A percentile compares a stretch with the other conserved stretches of the same genome.
phyloP scores from a whole-genome alignment of 2,329 filamentous ascomycete genomes.

The Fusarium nurragi region DNA sequence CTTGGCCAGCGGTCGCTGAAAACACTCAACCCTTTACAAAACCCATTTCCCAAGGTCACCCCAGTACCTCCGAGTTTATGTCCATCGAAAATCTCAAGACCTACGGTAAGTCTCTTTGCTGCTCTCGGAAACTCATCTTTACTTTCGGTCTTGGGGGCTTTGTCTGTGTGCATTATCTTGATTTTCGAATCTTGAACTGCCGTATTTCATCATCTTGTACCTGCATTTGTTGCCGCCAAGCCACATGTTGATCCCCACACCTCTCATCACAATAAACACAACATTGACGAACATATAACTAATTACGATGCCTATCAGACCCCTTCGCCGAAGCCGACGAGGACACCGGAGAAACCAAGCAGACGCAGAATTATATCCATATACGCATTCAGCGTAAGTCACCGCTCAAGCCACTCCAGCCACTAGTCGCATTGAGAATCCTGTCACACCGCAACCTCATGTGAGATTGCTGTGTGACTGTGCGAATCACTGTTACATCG shows the following conservation, averaged over 20 bases:
- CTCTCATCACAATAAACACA: not conserved
- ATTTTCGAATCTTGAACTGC: not conserved
- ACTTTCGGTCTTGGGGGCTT: not conserved
- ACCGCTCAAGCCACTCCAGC: slow-evolving; percentile 3
- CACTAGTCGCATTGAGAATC: slow-evolving; percentile 4
- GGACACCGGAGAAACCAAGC: slow-evolving; percentile 94
- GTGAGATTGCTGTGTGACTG: slow-evolving; percentile 12
- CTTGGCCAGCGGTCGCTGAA: slow-evolving; percentile 62
- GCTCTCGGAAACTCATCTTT: too few relatives aligned
- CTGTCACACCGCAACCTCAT: slow-evolving; percentile 24
- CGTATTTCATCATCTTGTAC: slow-evolving; percentile 30
- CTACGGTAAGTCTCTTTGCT: slow-evolving; percentile 73
- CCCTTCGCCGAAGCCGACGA: slow-evolving; percentile 99
- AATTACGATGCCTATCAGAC: slow-evolving; percentile 65
- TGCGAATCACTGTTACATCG: not conserved
- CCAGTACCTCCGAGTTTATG: slow-evolving; percentile 86
- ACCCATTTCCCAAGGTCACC: slow-evolving; percentile 65
- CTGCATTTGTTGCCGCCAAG: slow-evolving; percentile 39
- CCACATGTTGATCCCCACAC: slow-evolving; percentile 33
- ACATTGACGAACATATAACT: slow-evolving; percentile 5
- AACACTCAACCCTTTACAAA: slow-evolving; percentile 51
- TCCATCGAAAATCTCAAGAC: slow-evolving; percentile 99
- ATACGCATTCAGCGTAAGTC: slow-evolving; percentile 97
- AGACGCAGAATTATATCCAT: slow-evolving; percentile 98
- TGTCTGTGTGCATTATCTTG: not conserved